Base-by-base conservation (phyloP, 345 rosid species). In the Lepidium aucheri region DNA sequence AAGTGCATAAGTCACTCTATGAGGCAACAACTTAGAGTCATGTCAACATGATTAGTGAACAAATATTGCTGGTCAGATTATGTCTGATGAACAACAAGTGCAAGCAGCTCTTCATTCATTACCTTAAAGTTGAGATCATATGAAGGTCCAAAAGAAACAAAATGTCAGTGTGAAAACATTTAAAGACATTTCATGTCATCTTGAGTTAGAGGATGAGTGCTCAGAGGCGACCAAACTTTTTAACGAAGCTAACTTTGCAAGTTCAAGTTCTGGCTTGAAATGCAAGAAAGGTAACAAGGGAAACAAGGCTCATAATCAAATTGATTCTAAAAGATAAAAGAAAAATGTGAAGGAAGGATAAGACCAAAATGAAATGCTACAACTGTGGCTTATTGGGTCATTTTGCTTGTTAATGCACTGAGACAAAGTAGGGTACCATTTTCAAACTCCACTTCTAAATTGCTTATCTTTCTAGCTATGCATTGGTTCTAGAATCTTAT, bases 151-250 rank as follows among this genome's bases (percentile, higher is more conserved):
- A 10, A 54, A 54, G 63, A 54, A 10, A 0, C 45, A 67, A 4
- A 54, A 54, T 43, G 16, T 2, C 2, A 54, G 43, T 33, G 43
- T 66, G 1, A 33, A 66, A 20, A 42, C 10, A 0, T 66, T 66
- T 42, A 44, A 53, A 0, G 54, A 55, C 5, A 61, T 33, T 2
- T 17, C 66, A 61, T 28, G 12, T 43, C 66, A 61, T 61, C 32
- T 61, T 17, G 33, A 65, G 9, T 65, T 53, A 65, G 52, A 53
- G 40, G 70, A 65, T 65, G 42, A 53, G 30, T 6, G 52, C 42
- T 7, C 53, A 26, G 17, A 44, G 22, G 51, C 40, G 0, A 28
- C 62, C 8, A 51, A 1, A 11, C 56, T 46, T 4, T 49, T 63
- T n/a, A 63, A 47, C 2, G 15, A 63, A 3, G 14, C 46, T 14